Evolutionary conservation across 139 green algal genomes (phyloP).

Genomic region (Trebouxia sp.): DNA sequence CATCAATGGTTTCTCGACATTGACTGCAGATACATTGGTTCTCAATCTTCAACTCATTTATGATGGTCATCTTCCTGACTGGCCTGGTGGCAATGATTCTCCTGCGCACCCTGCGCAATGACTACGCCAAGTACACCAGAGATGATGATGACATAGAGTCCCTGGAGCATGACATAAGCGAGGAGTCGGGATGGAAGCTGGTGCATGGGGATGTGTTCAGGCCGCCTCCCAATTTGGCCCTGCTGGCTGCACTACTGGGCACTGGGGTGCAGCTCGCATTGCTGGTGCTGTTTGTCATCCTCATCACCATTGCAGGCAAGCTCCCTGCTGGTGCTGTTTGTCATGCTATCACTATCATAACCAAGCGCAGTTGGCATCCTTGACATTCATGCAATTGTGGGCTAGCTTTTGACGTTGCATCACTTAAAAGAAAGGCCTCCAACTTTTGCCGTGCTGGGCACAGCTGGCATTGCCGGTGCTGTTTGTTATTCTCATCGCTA

Average conservation of each 20-base stretch:
- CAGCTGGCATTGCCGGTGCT: conserved; percentile 88
- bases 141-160: conserved; percentile 84
- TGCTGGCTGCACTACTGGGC: conserved; percentile 79
- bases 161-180: conserved; percentile 83
- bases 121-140: conserved; percentile 76
- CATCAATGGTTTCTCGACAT: conserved; percentile 30
- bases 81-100: conserved; percentile 97
- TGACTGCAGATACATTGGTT: conserved; percentile 98
- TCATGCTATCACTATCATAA: too few relatives aligned
- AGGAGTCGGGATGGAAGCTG: conserved; percentile 98
- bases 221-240: conserved; percentile 67
- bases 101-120: conserved; percentile 89
- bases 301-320: conserved; percentile 87
- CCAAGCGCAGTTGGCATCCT: too few relatives aligned
- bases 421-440: too few relatives aligned
- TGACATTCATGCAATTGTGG: neutral
- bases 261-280: conserved; percentile 86
- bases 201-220: conserved; percentile 98
- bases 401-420: too few relatives aligned
- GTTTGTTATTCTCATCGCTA: conserved; percentile 89
- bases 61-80: conserved; percentile 99
- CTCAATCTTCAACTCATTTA: conserved; percentile 98
- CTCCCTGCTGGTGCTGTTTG: too few relatives aligned
- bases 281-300: conserved; percentile 81
- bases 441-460: conserved; percentile 71